phyloP scores from a whole-genome alignment of 768 basidiomycete genomes.

The Panus rudis region DNA sequence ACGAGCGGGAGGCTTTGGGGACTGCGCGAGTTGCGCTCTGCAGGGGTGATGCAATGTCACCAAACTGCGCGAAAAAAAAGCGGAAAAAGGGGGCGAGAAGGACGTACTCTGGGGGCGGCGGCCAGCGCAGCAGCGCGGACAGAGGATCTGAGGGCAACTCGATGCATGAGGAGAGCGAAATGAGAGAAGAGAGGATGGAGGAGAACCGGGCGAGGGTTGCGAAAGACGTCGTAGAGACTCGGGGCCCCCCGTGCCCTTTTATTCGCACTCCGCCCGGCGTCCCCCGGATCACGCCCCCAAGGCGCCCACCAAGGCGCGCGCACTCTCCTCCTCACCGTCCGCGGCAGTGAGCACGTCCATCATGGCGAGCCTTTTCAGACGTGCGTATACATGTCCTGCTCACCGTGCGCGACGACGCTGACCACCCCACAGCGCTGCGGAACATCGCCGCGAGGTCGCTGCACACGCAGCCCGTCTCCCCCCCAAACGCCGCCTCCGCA shows the following conservation, averaged over 20 bases:
- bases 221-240: constrained; percentile 10
- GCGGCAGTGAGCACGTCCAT: constrained; percentile 6
- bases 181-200: constrained; percentile 37
- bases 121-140: constrained; percentile 70
- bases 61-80: constrained; percentile 3
- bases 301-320: constrained; percentile 1
- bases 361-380: constrained; percentile 23
- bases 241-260: constrained; percentile 7
- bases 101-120: constrained; percentile 53
- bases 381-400: constrained; percentile 14
- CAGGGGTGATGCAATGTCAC: constrained; percentile 10
- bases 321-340: constrained; percentile 2
- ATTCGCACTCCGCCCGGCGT: constrained; percentile 19
- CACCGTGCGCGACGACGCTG: neutral
- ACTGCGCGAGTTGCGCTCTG: constrained; percentile 38
- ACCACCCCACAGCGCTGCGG: constrained; percentile 14
- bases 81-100: constrained; percentile 7
- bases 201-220: constrained; percentile 31
- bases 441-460: constrained; percentile 21
- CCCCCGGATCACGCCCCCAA: constrained; percentile 5
- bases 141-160: constrained; percentile 81
- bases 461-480: constrained; percentile 28
- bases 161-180: constrained; percentile 55
- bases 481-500: constrained; percentile 48
- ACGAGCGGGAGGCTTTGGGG: constrained; percentile 64